Conservation (phyloP, 305 asterid species). For the Rubia balearica region DNA sequence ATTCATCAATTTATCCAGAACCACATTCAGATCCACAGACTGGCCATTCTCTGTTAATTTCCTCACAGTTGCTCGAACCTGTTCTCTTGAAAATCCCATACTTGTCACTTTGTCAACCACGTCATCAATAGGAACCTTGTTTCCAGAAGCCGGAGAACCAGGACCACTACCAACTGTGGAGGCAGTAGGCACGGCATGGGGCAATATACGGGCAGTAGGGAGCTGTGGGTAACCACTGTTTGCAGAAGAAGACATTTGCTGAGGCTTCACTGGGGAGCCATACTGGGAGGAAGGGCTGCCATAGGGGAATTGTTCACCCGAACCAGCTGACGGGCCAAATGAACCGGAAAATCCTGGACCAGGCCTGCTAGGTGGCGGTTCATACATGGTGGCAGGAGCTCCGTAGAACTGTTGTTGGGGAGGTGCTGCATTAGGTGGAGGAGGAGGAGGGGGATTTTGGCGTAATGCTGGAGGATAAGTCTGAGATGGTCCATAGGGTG, state of each 20-base stretch:
- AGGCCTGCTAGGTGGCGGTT: slow-evolving; percentile 52
- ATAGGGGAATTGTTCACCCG: slow-evolving; percentile 55
- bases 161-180: slow-evolving; percentile 54
- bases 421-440: slow-evolving; percentile 42
- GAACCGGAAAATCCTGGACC: slow-evolving; percentile 58
- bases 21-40: slow-evolving; percentile 77
- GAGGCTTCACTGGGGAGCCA: slow-evolving; percentile 56
- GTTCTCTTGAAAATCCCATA: slow-evolving; percentile 94
- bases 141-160: slow-evolving; percentile 53
- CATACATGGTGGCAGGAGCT: slow-evolving; percentile 45
- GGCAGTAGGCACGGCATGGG: slow-evolving; percentile 85
- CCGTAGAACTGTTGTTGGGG: slow-evolving; percentile 59
- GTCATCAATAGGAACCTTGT: slow-evolving; percentile 79
- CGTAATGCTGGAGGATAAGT: slow-evolving; percentile 40
- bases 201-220: slow-evolving; percentile 79
- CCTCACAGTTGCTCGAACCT: slow-evolving; percentile 75
- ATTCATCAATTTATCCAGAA: slow-evolving; percentile 93
- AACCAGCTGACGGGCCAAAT: slow-evolving; percentile 52
- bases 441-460: slow-evolving; percentile 34
- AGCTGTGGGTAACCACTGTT: slow-evolving; percentile 73
- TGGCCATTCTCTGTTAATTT: slow-evolving; percentile 88
- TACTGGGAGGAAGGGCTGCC: slow-evolving; percentile 50
- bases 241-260: slow-evolving; percentile 38
- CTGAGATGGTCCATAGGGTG: slow-evolving; percentile 47
- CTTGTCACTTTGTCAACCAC: slow-evolving; percentile 83